Base-by-base conservation (phyloP, 805 yeast species). In the Ogataea trehaloabstinens region DNA sequence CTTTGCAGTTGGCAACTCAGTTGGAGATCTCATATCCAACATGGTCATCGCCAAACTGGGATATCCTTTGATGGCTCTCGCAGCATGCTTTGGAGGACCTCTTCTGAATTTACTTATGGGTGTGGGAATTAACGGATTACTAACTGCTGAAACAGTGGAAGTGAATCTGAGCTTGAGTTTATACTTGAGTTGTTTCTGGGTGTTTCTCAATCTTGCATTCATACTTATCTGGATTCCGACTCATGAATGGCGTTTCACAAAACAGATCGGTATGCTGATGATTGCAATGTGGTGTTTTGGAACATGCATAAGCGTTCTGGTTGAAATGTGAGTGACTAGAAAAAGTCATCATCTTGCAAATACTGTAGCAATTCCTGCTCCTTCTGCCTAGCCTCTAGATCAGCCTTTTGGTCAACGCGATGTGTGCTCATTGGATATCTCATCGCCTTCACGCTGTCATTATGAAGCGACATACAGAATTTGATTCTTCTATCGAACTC, bases 41-140 rank as follows among this genome's bases (percentile, higher is more conserved):
- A 59, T 83, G 24, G 83, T 95, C 0, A 76, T 91, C 19, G 89
- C 95, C 0, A 68, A 68, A 41, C 74, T 86, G 71, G 96, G 95
- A 0, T 80, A 78, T 64, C 86, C 95, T 0, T 71, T 84, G 32
- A 85, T 91, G 85, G 97, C 97, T 0, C 68, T 93, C n/a, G 85
- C 93, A 20, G 96, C 97, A 0, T 90, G 98, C 55, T 84, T 90
- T 58, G 98, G 97, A 0, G 88, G 96, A 1, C 98, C 98, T 0
- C 63, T 91, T 41, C 59, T 93, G 29, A 83, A 89, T 37, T 66
- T 84, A 30, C 65, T 93, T 8, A 68, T 90, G 28, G 95, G 97
- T 0, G 64, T 91, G 43, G 96, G 97, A 0, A 53, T 82, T 4
- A 83, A 85, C 49, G 89, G 91, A 0, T 44, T 86, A 24, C 42